Evolutionary conservation across 768 basidiomycete species (phyloP).

Genomic region (Amanita fuliginea): DNA sequence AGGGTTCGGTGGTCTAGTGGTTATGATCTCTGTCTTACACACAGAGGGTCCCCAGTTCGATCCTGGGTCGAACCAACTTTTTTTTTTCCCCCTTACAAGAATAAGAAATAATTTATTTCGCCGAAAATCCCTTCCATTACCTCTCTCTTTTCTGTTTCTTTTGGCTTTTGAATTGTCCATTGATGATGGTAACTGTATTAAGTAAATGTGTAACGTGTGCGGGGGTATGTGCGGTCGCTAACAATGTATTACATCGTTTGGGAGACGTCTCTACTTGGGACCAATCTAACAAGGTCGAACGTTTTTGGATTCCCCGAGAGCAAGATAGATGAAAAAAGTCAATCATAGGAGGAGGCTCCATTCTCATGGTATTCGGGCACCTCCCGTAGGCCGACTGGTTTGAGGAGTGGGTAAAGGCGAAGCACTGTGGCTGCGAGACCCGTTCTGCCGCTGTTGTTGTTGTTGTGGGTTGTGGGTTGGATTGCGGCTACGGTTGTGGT

Average conservation of each 20-base stretch:
- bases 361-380: conserved; percentile 21
- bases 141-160: no score
- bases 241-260: no score
- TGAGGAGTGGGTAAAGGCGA: conserved; percentile 28
- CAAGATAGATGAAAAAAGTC: background rate
- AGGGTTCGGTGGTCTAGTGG: conserved; percentile 26
- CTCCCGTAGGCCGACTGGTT: conserved; percentile 18
- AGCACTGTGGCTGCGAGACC: conserved; percentile 43
- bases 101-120: no score
- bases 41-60: conserved; percentile 22
- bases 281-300: background rate
- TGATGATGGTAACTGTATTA: no score
- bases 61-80: conserved; percentile 23
- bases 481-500: background rate
- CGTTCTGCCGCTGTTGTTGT: conserved; percentile 16
- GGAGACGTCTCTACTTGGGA: background rate
- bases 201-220: no score
- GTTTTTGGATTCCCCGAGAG: background rate
- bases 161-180: no score
- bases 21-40: conserved; percentile 26
- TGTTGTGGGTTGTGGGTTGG: background rate
- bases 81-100: no score
- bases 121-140: no score
- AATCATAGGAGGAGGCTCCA: background rate
- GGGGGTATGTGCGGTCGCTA: no score